Evolutionary conservation across 176 grass and related monocot genomes (phyloP).

Genomic region (Rhynchospora breviuscula): DNA sequence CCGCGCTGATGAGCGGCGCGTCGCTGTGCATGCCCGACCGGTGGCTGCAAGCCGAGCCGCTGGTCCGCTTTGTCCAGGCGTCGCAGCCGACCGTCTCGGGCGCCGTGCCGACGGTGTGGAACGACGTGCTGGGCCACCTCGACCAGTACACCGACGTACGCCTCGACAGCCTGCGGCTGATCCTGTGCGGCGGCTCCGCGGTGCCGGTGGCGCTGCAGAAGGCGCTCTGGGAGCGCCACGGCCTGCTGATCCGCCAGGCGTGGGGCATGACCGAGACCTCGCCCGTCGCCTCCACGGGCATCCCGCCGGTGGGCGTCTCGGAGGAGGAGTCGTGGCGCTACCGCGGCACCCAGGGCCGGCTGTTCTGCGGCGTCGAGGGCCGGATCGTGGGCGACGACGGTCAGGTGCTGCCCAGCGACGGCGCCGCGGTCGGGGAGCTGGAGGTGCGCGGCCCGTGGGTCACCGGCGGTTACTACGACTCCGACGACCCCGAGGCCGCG

Average conservation of each 20-base stretch:
- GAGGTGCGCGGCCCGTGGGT: constrained; percentile 20
- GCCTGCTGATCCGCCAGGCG: background rate
- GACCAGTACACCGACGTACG: no score
- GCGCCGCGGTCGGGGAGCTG: constrained; percentile 17
- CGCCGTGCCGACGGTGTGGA: no score
- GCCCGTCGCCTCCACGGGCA: background rate
- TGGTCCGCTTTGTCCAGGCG: constrained; percentile 20
- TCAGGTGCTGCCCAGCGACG: constrained; percentile 22
- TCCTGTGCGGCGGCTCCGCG: no score
- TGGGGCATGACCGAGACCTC: constrained; percentile 26
- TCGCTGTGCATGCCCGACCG: background rate
- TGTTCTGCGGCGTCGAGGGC: no score
- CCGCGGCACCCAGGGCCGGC: no score
- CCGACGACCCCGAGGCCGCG: background rate
- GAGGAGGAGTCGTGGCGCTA: constrained; percentile 21
- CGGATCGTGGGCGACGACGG: background rate
- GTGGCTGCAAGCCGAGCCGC: background rate
- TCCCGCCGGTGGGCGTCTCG: background rate
- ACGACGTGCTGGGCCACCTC: no score
- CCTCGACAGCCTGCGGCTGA: no score
- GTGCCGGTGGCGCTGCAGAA: no score
- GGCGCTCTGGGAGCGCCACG: constrained; percentile 24
- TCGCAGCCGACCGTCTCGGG: no score
- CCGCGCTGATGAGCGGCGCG: constrained; percentile 5
- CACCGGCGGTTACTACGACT: constrained; percentile 31